Conservation (phyloP, 2,329 filamentous ascomycete species). For the Cladosporium sphaerospermum region DNA sequence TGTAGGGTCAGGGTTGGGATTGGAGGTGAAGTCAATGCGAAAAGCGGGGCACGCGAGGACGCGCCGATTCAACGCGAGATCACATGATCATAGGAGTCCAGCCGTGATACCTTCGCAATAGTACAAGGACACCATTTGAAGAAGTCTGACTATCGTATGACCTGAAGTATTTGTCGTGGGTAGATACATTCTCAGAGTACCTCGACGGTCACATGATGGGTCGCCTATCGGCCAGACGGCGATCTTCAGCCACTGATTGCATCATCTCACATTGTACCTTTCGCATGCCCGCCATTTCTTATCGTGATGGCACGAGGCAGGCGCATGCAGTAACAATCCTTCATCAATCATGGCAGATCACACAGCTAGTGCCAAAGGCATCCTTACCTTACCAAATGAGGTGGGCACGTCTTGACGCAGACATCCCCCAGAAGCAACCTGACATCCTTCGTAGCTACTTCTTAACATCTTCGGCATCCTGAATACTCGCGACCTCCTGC, state of each 20-base stretch:
- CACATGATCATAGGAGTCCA: background rate
- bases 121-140: too few species aligned
- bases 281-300: background rate
- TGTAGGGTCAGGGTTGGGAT: background rate
- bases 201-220: too few species aligned
- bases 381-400: constrained; percentile 30
- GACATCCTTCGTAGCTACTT: constrained; percentile 30
- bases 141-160: too few species aligned
- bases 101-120: too few species aligned
- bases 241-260: constrained; percentile 1
- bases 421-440: constrained; percentile 11
- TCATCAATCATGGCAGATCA: background rate
- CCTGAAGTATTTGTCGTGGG: too few species aligned
- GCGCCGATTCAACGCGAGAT: constrained; percentile 2
- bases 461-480: constrained; percentile 38
- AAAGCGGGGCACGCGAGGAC: background rate
- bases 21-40: background rate
- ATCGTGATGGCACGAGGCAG: background rate
- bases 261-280: constrained; percentile 2
- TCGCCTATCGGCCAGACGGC: background rate
- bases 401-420: constrained; percentile 14
- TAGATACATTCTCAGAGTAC: too few species aligned
- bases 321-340: background rate
- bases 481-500: constrained; percentile 41
- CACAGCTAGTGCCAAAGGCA: background rate